Conservation (phyloP, 2,329 filamentous ascomycete genomes). For the Paecilomyces formosus region DNA sequence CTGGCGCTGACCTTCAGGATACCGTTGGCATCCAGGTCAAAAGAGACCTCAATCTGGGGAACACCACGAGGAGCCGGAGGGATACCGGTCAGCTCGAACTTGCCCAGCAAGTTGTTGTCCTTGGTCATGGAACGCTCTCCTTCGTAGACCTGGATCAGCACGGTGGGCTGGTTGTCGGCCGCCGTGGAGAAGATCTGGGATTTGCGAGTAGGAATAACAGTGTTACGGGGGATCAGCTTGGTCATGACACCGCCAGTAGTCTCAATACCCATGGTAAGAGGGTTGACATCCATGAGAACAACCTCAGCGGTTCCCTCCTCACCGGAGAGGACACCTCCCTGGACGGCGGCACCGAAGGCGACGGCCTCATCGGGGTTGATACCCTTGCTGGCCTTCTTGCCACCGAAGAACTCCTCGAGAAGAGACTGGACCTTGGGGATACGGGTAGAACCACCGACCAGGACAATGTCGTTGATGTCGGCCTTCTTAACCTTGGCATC, state of each 20-base stretch:
- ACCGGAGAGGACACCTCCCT: slow-evolving; percentile 89
- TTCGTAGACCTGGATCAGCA: slow-evolving; percentile 92
- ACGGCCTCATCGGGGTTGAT: slow-evolving; percentile 99
- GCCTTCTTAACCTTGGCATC: slow-evolving; percentile 96
- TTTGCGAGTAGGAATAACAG: slow-evolving; percentile 90
- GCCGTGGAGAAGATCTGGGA: slow-evolving; percentile 96
- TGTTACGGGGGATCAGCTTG: slow-evolving; percentile 91
- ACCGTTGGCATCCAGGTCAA: slow-evolving; percentile 97
- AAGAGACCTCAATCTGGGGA: slow-evolving; percentile 96
- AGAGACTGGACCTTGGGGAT: slow-evolving; percentile 95
- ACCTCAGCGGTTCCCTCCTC: slow-evolving; percentile 73
- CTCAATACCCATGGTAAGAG: slow-evolving; percentile 92
- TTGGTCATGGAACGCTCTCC: slow-evolving; percentile 91
- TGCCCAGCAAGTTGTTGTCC: slow-evolving; percentile 95
- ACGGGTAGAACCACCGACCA: slow-evolving; percentile 97
- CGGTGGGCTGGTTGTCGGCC: slow-evolving; percentile 91
- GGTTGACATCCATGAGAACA: slow-evolving; percentile 96
- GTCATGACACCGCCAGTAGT: slow-evolving; percentile 98
- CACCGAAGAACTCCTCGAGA: slow-evolving; percentile 89
- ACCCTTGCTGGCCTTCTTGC: slow-evolving; percentile 98
- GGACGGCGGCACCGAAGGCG: slow-evolving; percentile 92
- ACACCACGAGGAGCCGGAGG: slow-evolving; percentile 91
- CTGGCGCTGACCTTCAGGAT: slow-evolving; percentile 93
- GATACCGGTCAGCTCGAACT: slow-evolving; percentile 96
- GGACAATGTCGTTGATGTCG: slow-evolving; percentile 92